Evolutionary conservation across 2,329 filamentous ascomycete genomes (phyloP).

Genomic region (Nigrospora sphaerica): DNA sequence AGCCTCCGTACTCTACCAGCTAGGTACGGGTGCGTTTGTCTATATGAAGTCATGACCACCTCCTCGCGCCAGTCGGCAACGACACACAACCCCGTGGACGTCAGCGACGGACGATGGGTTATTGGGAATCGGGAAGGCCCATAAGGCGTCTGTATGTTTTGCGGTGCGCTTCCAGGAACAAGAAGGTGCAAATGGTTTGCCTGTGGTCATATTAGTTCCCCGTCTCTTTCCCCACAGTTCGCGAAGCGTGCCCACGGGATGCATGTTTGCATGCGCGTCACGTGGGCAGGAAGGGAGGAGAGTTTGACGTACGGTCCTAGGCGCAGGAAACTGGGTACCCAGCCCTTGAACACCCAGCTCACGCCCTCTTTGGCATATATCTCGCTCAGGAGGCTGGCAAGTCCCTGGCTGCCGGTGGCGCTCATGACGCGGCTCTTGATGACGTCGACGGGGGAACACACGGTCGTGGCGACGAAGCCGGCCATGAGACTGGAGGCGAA

Average conservation of each 20-base stretch:
- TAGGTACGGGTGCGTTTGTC: too few relatives aligned
- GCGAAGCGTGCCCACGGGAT: neutral
- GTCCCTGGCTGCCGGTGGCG: conserved; percentile 41
- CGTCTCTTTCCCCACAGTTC: neutral
- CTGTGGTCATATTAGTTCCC: conserved; percentile 21
- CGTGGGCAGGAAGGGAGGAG: neutral
- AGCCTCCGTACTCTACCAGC: too few relatives aligned
- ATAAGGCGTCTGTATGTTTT: conserved; percentile 59
- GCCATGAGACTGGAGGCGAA: conserved; percentile 72
- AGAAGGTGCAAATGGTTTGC: conserved; percentile 80
- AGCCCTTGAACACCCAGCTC: conserved; percentile 83
- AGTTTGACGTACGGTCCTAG: conserved; percentile 49
- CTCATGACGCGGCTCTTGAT: conserved; percentile 88
- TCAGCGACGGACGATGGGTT: neutral
- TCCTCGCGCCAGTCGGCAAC: too few relatives aligned
- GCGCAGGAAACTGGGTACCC: conserved; percentile 69
- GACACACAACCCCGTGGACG: too few relatives aligned
- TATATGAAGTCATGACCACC: too few relatives aligned
- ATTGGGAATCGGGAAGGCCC: conserved; percentile 25
- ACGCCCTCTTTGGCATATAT: conserved; percentile 66
- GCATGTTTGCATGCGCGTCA: too few relatives aligned
- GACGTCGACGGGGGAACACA: conserved; percentile 81
- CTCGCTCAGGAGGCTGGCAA: conserved; percentile 55
- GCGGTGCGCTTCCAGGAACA: conserved; percentile 84
- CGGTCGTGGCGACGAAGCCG: conserved; percentile 75